These are phyloP conservation scores for Bacidia gigantensis DNA, from an alignment of 495 filamentous ascomycete genomes.

Conservation along the genomic window DNA sequence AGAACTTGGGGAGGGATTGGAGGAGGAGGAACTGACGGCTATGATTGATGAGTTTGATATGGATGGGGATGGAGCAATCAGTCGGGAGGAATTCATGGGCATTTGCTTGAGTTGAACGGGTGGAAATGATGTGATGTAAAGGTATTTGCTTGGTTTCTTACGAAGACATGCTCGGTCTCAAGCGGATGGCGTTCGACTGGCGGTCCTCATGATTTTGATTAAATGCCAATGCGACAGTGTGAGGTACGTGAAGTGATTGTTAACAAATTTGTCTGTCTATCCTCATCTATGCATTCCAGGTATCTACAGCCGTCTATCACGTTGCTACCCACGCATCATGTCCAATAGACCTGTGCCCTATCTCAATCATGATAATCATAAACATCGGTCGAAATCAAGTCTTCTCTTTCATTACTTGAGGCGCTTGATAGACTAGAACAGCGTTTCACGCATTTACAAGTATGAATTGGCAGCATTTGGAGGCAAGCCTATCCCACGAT, in stretches of 20 bases:
- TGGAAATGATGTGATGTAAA: no score
- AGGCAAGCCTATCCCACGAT: conserved; percentile 8
- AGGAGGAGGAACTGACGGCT: conserved; percentile 80
- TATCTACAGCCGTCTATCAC: not conserved
- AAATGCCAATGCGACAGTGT: no score
- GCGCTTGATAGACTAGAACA: no score
- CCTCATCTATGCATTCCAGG: not conserved
- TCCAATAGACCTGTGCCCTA: not conserved
- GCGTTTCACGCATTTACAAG: not conserved
- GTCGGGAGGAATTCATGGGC: conserved; percentile 75
- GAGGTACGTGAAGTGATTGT: not conserved
- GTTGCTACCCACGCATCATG: not conserved
- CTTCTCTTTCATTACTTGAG: no score
- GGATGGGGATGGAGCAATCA: conserved; percentile 79
- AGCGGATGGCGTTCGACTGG: not conserved
- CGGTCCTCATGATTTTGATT: not conserved
- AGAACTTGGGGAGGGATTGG: conserved; percentile 79
- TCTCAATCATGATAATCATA: not conserved
- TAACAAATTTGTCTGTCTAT: not conserved
- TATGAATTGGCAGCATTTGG: conserved; percentile 10
- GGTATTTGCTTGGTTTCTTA: not conserved
- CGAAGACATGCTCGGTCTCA: not conserved
- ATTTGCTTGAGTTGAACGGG: conserved; percentile 49
- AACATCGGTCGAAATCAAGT: no score
- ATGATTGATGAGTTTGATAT: conserved; percentile 99